Conservation (phyloP, 2,329 filamentous ascomycete genomes). For the Achaetomium macrosporum region DNA sequence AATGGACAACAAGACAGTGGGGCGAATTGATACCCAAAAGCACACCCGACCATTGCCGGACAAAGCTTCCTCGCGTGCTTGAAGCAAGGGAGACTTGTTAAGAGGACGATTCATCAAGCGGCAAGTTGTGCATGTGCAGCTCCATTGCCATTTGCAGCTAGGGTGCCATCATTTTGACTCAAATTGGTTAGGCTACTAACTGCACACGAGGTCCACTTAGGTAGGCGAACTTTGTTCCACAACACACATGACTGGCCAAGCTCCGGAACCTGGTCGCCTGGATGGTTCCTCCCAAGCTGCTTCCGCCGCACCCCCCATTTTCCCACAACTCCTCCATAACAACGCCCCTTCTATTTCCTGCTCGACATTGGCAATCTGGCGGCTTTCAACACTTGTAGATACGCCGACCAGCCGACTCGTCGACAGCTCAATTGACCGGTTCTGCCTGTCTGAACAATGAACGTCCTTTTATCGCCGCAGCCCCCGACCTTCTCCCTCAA, state of each 20-base stretch:
- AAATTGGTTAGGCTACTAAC: neutral
- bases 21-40: neutral
- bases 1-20: neutral
- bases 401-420: neutral
- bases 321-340: conserved; percentile 17
- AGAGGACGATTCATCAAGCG: no score
- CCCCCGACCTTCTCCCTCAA: conserved; percentile 54
- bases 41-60: neutral
- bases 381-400: conserved; percentile 1
- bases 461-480: conserved; percentile 56
- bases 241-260: neutral
- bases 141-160: conserved; percentile 2
- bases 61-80: no score
- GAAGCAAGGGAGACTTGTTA: neutral
- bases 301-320: conserved; percentile 20
- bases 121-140: no score
- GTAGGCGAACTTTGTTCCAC: neutral
- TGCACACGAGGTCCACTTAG: no score
- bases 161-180: neutral
- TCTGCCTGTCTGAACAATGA: conserved; percentile 43
- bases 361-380: conserved; percentile 3
- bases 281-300: no score
- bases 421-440: neutral
- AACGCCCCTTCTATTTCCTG: conserved; percentile 9
- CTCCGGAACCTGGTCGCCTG: no score